A percentile compares a stretch with the other conserved stretches of the same genome.
These are phyloP conservation scores for Wickerhamomyces queroliae DNA, from an alignment of 805 yeast species.

Conservation along the genomic window DNA sequence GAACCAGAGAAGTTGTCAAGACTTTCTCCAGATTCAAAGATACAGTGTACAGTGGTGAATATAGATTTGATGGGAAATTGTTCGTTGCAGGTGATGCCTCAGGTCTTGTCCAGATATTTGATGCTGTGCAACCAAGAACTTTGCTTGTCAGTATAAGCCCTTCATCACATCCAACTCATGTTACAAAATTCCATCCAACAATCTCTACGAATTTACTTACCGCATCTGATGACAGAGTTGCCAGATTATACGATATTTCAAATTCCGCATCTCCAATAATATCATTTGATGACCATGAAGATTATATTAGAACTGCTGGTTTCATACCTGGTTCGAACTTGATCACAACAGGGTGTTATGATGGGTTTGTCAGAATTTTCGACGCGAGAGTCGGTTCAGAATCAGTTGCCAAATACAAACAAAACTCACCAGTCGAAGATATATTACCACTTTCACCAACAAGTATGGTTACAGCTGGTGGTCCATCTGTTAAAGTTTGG, in stretches of 20 bases:
- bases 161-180: conserved; percentile 84
- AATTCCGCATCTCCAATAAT: conserved; percentile 68
- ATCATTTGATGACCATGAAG: conserved; percentile 70
- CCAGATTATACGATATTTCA: conserved; percentile 83
- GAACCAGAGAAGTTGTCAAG: conserved; percentile 84
- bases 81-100: conserved; percentile 94
- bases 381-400: conserved; percentile 63
- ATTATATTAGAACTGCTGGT: conserved; percentile 78
- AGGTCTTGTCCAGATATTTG: conserved; percentile 88
- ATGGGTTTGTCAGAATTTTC: conserved; percentile 76
- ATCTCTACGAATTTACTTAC: conserved; percentile 71
- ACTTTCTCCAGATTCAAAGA: conserved; percentile 87
- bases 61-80: conserved; percentile 84
- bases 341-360: conserved; percentile 92
- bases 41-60: conserved; percentile 87
- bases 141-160: conserved; percentile 78
- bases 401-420: conserved; percentile 63
- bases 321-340: conserved; percentile 78
- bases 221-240: conserved; percentile 87
- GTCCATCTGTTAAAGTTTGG: conserved; percentile 84
- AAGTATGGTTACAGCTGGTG: conserved; percentile 69
- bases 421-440: conserved; percentile 80
- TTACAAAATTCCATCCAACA: conserved; percentile 84
- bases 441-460: conserved; percentile 72
- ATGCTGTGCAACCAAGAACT: conserved; percentile 73